A percentile compares a stretch with the other conserved stretches of the same genome.
These are phyloP conservation scores for Nadsonia commutata DNA, from an alignment of 1,139 yeast genomes.

Conservation along the genomic window DNA sequence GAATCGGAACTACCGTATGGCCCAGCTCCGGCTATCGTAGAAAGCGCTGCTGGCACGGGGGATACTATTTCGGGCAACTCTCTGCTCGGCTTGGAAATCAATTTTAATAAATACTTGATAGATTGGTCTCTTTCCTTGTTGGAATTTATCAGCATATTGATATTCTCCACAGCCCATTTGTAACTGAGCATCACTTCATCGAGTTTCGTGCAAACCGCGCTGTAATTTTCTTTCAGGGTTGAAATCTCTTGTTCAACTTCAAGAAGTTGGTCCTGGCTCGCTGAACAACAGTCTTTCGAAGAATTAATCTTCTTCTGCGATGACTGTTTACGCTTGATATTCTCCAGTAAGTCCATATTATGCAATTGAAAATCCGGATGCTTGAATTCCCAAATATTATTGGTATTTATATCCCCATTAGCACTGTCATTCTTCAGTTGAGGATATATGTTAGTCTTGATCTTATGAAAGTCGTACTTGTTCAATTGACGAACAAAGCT, in stretches of 20 bases:
- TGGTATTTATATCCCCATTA: not conserved
- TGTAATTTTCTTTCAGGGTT: not conserved
- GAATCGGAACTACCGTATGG: not conserved
- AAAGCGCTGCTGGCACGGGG: too few species aligned
- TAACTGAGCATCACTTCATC: not conserved
- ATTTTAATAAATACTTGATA: not conserved
- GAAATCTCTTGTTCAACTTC: not conserved
- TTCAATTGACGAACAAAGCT: conserved; percentile 88
- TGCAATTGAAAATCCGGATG: conserved; percentile 76
- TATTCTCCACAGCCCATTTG: not conserved
- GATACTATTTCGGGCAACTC: not conserved
- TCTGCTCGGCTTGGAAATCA: not conserved
- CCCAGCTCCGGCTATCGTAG: not conserved
- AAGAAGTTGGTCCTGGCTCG: not conserved
- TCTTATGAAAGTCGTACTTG: conserved; percentile 94
- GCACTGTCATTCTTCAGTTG: conserved; percentile 23
- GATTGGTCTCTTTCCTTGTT: not conserved
- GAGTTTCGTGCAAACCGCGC: not conserved
- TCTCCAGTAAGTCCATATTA: conserved; percentile 57
- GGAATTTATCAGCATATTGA: not conserved
- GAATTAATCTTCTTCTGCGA: conserved; percentile 8
- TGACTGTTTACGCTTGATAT: conserved; percentile 71
- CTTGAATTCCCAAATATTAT: conserved; percentile 72
- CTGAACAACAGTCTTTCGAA: not conserved
- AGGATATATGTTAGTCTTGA: conserved; percentile 52